Evolutionary conservation across 371 early-diverging fungal genomes (phyloP), one percentile per base, ranked within the genome.

Genomic region (Saksenaea oblongispora): DNA sequence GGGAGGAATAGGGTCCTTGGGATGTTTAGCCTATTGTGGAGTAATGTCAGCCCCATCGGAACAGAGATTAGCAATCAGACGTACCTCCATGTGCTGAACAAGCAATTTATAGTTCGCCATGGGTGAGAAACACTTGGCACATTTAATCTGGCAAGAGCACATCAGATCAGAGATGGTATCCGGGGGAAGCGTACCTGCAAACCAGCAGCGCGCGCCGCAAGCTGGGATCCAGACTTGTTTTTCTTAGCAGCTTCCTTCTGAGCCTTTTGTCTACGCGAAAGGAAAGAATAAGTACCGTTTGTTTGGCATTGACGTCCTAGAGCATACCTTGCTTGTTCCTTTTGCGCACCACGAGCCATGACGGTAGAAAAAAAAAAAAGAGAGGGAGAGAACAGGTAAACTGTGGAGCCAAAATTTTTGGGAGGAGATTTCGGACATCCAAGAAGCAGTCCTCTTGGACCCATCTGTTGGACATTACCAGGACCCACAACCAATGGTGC

Each of bases 51-150:
- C 31, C 18, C n/a, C 47, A 53, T 27, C 27, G 28, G 15, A 27
- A 2, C 13, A 53, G 31, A 42, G 9, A 4, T n/a, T 51, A 5
- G 55, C 11, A 47, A 34, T 28, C 3, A 64, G 22, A 36, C 64
- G 64, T 74, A 80, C 85, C 59, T 82, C 85, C 85, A 88, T 86
- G 64, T 88, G 89, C 53, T 83, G 81, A 22, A 79, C 77, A 51
- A 88, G 62, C 22, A 84, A 65, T 34, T 87, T 88, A 62, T 87
- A 87, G 34, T 80, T 80, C 11, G 89, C 75, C 72, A 78, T 68
- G 24, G 63, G 70, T 58, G 61, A 60, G 36, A 80, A 63, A 56
- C 78, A 80, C 15, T 64, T 78, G 11, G 79, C 68, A 51, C 82
- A 79, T 27, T 78, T 74, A 59, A 80, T 71, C 81, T 80, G 67